phyloP scores from a whole-genome alignment of 164 flowering plant species.

The Umbellularia californica region DNA sequence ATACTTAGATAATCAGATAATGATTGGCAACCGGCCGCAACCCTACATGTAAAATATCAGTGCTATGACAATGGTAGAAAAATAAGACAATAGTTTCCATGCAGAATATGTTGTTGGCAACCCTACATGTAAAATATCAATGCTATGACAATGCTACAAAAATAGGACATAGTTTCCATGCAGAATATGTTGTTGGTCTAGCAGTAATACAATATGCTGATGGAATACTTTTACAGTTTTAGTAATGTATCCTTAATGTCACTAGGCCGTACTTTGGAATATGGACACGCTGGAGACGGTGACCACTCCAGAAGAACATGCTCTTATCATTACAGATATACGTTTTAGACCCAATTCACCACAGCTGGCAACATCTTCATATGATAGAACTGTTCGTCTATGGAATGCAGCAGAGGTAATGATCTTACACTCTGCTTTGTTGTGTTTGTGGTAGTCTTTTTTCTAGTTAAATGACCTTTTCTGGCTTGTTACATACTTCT shows the following conservation, averaged over 20 bases:
- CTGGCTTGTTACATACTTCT: background rate
- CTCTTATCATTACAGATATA: constrained; percentile 62
- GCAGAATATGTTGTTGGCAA: too few relatives aligned
- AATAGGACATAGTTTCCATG: background rate
- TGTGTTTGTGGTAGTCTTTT: background rate
- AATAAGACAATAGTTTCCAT: too few relatives aligned
- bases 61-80: too few relatives aligned
- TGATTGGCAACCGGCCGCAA: too few relatives aligned
- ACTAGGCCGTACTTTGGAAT: constrained; percentile 82
- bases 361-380: constrained; percentile 85
- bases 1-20: too few relatives aligned
- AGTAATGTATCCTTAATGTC: constrained; percentile 15
- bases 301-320: constrained; percentile 69
- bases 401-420: constrained; percentile 93
- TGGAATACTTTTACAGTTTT: background rate
- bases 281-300: constrained; percentile 75
- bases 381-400: constrained; percentile 72
- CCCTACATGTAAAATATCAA: too few relatives aligned
- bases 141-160: too few relatives aligned
- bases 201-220: background rate
- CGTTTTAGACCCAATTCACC: constrained; percentile 90
- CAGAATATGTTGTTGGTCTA: background rate
- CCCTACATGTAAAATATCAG: too few relatives aligned
- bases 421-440: constrained; percentile 3
- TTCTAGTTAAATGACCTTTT: background rate